Evolutionary conservation across 495 filamentous ascomycete species (phyloP), one percentile per base, ranked within the genome.

Genomic region (Podospora fimiseda): DNA sequence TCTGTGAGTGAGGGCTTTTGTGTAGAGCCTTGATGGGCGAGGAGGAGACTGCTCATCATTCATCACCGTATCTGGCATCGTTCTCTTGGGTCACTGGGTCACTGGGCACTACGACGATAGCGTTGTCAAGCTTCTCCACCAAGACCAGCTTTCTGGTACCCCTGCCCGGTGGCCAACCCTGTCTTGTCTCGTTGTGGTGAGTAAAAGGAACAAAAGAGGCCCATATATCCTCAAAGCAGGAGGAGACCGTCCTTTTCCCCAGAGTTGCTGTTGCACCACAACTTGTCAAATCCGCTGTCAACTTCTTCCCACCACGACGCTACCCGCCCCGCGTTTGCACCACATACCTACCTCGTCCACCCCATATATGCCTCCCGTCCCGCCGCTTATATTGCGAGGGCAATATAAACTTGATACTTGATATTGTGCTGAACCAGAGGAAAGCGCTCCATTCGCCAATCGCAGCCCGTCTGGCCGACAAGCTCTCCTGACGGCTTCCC

Each of bases 351-450:
- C 47, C 48, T 38, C 46, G 14, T 48, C 52, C 48, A 43, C 60
- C 44, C 44, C 48, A 45, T 48, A 57, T 33, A 60, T 50, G 53
- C 49, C 51, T 67, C 60, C 67, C 67, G 63, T 68, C 65, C 65
- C 67, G 63, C 61, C 58, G 65, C 53, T 44, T 68, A 70, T 68
- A 70, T 70, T 70, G 60, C 50, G 53, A 48, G 44, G 50, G 55
- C 63, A 70, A 70, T 68, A 63, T 65, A 67, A 67, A 61, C 57
- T 60, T 61, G 62, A 60, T 59, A 60, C 58, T 63, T 57, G 62
- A 67, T 65, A 67, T 67, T 67, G 64, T 63, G 55, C 62, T 67
- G 62, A 56, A 54, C 58, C 56, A 60, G 40, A 60, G 58, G 51
- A 40, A 52, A 38, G 40, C 55, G 44, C 45, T 21, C 59, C 55